Evolutionary conservation across 306 rosid genomes (phyloP).

Genomic region (Pyrus communis): DNA sequence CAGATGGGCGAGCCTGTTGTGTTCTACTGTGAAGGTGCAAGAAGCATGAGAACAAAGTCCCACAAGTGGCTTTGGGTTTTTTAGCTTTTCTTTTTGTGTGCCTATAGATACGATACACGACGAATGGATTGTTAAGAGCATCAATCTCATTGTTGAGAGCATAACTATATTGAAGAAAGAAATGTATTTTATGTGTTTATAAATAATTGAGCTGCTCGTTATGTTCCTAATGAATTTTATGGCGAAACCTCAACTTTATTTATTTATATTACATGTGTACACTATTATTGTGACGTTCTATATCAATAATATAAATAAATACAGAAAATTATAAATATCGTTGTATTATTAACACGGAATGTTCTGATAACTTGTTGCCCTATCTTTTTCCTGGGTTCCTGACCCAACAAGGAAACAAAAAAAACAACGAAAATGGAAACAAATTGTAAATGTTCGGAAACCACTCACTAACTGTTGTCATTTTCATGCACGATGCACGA

Average conservation of each 20-base stretch:
- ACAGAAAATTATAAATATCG: too few species aligned
- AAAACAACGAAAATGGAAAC: neutral
- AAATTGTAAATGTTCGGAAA: neutral
- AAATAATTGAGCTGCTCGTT: too few species aligned
- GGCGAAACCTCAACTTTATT: accelerated
- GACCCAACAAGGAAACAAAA: neutral
- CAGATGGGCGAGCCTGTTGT: neutral
- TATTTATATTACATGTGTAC: too few species aligned
- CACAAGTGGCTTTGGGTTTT: neutral
- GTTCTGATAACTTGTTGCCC: neutral
- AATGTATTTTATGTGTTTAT: too few species aligned
- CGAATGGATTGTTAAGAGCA: too few species aligned
- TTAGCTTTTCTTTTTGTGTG: neutral
- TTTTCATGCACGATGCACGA: neutral
- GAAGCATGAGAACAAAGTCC: neutral
- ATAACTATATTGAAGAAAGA: too few species aligned
- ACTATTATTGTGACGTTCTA: too few species aligned
- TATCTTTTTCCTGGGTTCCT: neutral
- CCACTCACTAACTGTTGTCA: neutral
- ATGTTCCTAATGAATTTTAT: too few species aligned
- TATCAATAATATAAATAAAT: too few species aligned
- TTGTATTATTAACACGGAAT: too few species aligned
- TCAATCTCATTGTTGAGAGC: too few species aligned
- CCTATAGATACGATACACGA: neutral
- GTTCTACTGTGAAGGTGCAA: neutral